Percentiles rank a stretch among this genome's conserved stretches.
Conservation (phyloP, 306 rosid species). For the Parietaria judaica region DNA sequence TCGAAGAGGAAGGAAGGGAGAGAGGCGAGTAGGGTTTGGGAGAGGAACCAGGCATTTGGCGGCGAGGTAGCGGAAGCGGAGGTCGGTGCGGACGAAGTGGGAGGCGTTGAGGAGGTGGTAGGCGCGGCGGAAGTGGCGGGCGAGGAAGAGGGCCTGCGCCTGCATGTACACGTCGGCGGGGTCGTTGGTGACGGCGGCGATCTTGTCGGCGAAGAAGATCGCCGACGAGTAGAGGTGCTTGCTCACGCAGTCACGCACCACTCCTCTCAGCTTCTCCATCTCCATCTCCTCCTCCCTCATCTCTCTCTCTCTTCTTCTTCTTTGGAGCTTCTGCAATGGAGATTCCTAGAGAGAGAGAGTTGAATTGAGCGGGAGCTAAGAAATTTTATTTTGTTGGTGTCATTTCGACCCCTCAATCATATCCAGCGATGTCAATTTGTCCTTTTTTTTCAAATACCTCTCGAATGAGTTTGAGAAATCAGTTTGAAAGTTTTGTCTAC, state of each 20-base stretch:
- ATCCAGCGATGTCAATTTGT: background rate
- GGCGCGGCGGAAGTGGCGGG: slow-evolving; percentile 92
- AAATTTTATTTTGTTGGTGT: background rate
- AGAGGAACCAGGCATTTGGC: slow-evolving; percentile 71
- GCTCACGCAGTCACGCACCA: slow-evolving; percentile 84
- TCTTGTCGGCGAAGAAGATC: slow-evolving; percentile 91
- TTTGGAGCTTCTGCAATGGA: background rate
- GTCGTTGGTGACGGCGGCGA: slow-evolving; percentile 76
- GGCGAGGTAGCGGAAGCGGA: slow-evolving; percentile 91
- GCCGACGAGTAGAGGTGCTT: slow-evolving; percentile 94
- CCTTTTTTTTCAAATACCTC: background rate
- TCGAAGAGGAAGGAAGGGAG: background rate
- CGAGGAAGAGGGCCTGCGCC: slow-evolving; percentile 90
- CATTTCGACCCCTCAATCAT: background rate
- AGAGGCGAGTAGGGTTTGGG: background rate
- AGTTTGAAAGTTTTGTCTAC: too few species aligned
- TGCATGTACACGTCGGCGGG: slow-evolving; percentile 97
- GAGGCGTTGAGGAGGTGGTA: slow-evolving; percentile 93
- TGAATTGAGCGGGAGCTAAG: background rate
- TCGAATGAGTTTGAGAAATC: too few species aligned
- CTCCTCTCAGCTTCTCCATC: slow-evolving; percentile 86
- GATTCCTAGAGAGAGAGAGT: background rate
- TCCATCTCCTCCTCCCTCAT: slow-evolving; percentile 86
- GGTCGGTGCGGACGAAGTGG: slow-evolving; percentile 78
- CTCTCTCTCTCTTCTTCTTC: background rate